These are phyloP conservation scores for Verticillium alfalfae DNA, from an alignment of 2,329 filamentous ascomycete species.

Conservation along the genomic window DNA sequence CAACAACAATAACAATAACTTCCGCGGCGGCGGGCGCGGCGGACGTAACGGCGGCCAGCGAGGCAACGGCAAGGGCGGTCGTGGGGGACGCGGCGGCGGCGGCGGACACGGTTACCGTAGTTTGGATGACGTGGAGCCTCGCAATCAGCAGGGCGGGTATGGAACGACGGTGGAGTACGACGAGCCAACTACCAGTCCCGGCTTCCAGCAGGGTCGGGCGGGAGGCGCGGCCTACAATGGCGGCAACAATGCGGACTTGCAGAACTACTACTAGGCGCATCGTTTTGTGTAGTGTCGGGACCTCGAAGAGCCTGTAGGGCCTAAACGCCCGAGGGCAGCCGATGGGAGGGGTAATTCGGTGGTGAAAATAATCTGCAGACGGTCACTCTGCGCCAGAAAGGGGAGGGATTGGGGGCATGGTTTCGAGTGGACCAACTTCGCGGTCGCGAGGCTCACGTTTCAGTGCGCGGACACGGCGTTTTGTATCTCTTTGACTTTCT, in stretches of 20 bases:
- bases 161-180: slow-evolving; percentile 41
- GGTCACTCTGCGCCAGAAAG: no score
- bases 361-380: background rate
- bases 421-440: background rate
- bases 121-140: slow-evolving; percentile 57
- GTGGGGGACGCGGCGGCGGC: slow-evolving; percentile 39
- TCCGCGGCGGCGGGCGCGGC: slow-evolving; percentile 28
- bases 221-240: slow-evolving; percentile 7
- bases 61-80: slow-evolving; percentile 28
- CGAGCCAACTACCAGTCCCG: slow-evolving; percentile 17
- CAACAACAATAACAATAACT: slow-evolving; percentile 6
- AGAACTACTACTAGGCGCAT: slow-evolving; percentile 30
- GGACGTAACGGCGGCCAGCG: slow-evolving; percentile 31
- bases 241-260: slow-evolving; percentile 24
- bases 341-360: background rate
- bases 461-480: background rate
- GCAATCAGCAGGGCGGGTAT: slow-evolving; percentile 37
- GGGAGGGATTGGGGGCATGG: background rate
- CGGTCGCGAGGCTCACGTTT: slow-evolving; percentile 6
- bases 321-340: no score
- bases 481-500: background rate
- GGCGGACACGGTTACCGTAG: slow-evolving; percentile 56
- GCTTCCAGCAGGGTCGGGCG: background rate
- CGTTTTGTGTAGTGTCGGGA: background rate
- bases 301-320: no score